Evolutionary conservation across 2,329 filamentous ascomycete species (phyloP), one percentile per base, ranked within the genome.

Genomic region (Pestalotiopsis sp.): DNA sequence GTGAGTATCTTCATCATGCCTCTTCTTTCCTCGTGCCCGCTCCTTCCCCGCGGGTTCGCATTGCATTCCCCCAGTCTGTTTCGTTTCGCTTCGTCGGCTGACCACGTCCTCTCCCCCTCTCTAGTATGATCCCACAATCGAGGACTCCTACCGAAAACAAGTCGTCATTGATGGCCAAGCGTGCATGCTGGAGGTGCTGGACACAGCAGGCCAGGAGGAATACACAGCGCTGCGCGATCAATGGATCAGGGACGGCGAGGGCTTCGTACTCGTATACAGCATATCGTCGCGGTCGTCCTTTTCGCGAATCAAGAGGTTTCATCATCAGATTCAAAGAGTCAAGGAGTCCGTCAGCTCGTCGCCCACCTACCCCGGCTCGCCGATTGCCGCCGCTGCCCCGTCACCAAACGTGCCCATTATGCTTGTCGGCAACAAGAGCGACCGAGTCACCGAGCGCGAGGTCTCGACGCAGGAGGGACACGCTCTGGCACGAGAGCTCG

Each of bases 381-480:
- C 92, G 64, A 86, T 93, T 74, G 83, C 91, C 78, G 75, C 89
- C 74, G 81, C 84, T 77, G 81, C 81, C 79, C 83, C 88, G 31
- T 89, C 88, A 71, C 86, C 89, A 71, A 92, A 92, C 23, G 94
- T 96, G 17, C 96, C 96, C 61, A 93, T 99, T 76, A 98, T 99
- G 96, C 88, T 99, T 38, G 96, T 99, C 45, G 96, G 96, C 73
- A 98, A 99, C 86, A 99, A 99, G 85, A 97, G 94, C 83, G 96
- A 99, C 82, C 89, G 96, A 76, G 94, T 97, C 61, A 97, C 95
- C 36, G 96, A 98, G 83, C 90, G 96, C 73, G 95, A 98, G 78
- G 96, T 98, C 3, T 98, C 95, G 2, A 97, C 95, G 64, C 96
- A 98, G 81, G 96, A 99, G 83, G 96, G 96, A 17, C 93, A 94